Base-by-base conservation (phyloP, 1,284 basidiomycete genomes). In the Boletus smithii region DNA sequence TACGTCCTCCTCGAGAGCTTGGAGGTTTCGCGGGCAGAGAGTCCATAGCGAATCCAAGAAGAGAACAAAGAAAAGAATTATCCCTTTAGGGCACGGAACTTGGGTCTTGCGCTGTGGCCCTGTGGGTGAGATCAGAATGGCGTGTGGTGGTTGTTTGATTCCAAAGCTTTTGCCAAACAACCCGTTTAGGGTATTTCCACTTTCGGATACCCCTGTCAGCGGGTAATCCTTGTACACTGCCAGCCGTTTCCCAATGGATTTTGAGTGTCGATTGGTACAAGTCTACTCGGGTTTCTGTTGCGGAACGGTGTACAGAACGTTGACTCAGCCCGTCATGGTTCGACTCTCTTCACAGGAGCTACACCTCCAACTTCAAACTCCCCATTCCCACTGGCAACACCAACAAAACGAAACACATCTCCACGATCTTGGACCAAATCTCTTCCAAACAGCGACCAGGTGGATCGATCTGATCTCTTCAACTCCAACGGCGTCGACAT, bases 131-230 rank as follows among this genome's bases (percentile, higher is more conserved):
- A n/a, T n/a, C n/a, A n/a, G n/a, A n/a, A n/a, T n/a, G n/a, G 14
- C 16, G 14, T 32, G 43, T 30, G 27, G 47, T 51, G 59, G 37
- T 60, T 62, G 61, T 63, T 62, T 63, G 51, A 44, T 55, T 55
- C 48, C 33, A 51, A 65, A 47, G 59, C 43, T 20, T 42, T 59
- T 61, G 55, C 60, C 60, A 61, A 61, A 63, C 54, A 63, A 43
- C 32, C 8, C 1, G 22, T 30, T 34, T 14, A 32, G 11, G 14
- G 17, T 20, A 9, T 23, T 42, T 39, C 52, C 41, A 31, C 37
- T 46, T 36, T 32, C 4, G 34, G 31, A 32, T 18, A n/a, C n/a
- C n/a, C n/a, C n/a, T n/a, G n/a, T n/a, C n/a, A n/a, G n/a, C n/a
- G n/a, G n/a, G n/a, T n/a, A n/a, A n/a, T n/a, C n/a, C n/a, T n/a